Evolutionary conservation across 441 rosid genomes (phyloP).

Genomic region (Dalechampia spathulata): DNA sequence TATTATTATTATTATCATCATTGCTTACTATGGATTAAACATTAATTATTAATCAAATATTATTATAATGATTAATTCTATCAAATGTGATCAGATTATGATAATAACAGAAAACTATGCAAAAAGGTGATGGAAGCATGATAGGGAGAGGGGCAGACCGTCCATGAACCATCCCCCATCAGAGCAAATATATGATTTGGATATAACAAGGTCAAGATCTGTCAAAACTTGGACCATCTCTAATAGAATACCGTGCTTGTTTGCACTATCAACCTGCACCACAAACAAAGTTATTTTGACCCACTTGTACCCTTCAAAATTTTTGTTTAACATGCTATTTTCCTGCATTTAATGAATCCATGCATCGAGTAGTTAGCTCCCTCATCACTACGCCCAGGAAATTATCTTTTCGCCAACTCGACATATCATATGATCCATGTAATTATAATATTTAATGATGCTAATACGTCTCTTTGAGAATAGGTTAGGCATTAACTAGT

Average conservation of each 20-base stretch:
- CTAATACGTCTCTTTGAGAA: neutral
- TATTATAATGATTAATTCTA: no score
- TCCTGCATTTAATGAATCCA: conserved; percentile 8
- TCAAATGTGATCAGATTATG: no score
- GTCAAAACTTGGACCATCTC: conserved; percentile 95
- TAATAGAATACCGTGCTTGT: conserved; percentile 75
- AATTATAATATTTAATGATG: no score
- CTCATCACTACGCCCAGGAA: no score
- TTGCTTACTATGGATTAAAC: no score
- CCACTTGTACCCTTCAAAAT: neutral
- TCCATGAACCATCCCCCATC: conserved; percentile 99
- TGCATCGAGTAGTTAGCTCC: no score
- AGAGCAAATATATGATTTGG: conserved; percentile 85
- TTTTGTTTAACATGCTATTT: conserved; percentile 1
- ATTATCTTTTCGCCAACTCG: no score
- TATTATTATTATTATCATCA: no score
- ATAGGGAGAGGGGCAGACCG: conserved; percentile 35
- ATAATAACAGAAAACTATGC: neutral
- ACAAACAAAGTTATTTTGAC: no score
- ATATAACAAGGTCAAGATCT: conserved; percentile 90
- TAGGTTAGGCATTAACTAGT: conserved; percentile 1
- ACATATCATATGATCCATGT: no score
- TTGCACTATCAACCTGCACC: conserved; percentile 84
- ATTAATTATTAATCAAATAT: no score
- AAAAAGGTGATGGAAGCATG: conserved; percentile 1